A percentile compares a stretch with the other conserved stretches of the same genome.
phyloP scores from a whole-genome alignment of 2,329 filamentous ascomycete species.

The Huntiella decipiens region DNA sequence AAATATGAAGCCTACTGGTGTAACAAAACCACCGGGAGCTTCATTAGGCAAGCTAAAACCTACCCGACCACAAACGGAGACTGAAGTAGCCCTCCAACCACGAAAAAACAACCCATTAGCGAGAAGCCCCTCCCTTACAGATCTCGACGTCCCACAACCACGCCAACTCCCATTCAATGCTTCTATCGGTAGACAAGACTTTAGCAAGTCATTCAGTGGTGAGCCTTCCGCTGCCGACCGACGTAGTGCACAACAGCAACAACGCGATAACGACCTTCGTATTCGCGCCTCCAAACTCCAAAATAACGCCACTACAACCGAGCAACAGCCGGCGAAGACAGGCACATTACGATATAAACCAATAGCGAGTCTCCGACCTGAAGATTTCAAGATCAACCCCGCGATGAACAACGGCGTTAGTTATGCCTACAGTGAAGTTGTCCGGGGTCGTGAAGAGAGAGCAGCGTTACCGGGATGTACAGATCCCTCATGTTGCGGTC shows the following conservation, averaged over 20 bases:
- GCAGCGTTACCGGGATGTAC: slow-evolving; percentile 57
- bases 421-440: slow-evolving; percentile 56
- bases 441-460: slow-evolving; percentile 51
- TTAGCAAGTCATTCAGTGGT: slow-evolving; percentile 2
- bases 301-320: not conserved
- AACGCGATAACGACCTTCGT: slow-evolving; percentile 1
- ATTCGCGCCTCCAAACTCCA: not conserved
- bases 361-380: slow-evolving; percentile 35
- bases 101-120: not conserved
- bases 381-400: slow-evolving; percentile 72
- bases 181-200: not conserved
- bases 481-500: slow-evolving; percentile 57
- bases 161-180: slow-evolving; percentile 8
- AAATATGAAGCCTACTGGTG: too few species aligned
- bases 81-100: not conserved
- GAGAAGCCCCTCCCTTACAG: not conserved
- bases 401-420: slow-evolving; percentile 48
- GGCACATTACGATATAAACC: slow-evolving; percentile 4
- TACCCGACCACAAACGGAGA: too few species aligned
- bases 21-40: too few species aligned
- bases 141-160: slow-evolving; percentile 8
- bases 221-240: slow-evolving; percentile 1
- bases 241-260: not conserved
- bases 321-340: not conserved
- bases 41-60: too few species aligned